Base-by-base conservation (phyloP, 2,329 filamentous ascomycete genomes). In the Pseudogymnoascus sp. region DNA sequence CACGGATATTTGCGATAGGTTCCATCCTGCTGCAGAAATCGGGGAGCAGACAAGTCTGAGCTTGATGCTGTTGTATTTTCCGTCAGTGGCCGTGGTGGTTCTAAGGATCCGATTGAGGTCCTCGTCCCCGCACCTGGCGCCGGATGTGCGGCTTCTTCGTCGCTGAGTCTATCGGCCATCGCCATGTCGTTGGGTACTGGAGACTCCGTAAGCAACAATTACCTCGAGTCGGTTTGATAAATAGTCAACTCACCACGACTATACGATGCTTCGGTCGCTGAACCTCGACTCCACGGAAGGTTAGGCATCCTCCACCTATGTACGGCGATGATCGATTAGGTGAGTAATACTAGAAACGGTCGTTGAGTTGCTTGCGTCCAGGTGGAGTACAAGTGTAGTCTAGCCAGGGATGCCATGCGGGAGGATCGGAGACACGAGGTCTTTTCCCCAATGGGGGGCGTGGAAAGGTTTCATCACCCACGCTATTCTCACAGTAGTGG, bases 21-120 rank as follows among this genome's bases (percentile, higher is more conserved):
- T 28, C 72, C 72, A 64, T 83, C 77, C 60, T 85, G 81, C 68
- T 84, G 81, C 63, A 85, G 72, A 69, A 86, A 85, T 62, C 82
- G 81, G 61, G 83, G 83, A n/a, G 80, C 33, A 3, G 47, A 53
- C 47, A 53, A 53, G 28, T 53, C 47, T 14, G 47, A 53, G 47
- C 47, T 33, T 9, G 47, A 53, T 12, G 47, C 28, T 1, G 15
- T 18, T 1, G 47, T 33, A 7, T 14, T 6, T 25, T 53, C 47
- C n/a, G 47, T 53, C 15, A 12, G n/a, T 53, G 47, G 47, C 18
- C 28, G 47, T 1, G 47, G 47, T 6, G n/a, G 47, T 33, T 35
- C 38, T 14, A 28, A 57, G 22, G 25, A 60, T 41, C 12, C 22
- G 22, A 36, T 62, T n/a, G 28, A 59, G 18, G n/a, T 61, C 15